Conservation (phyloP, 225 moss, liverwort and hornwort genomes). For the Straminergon stramineum region DNA sequence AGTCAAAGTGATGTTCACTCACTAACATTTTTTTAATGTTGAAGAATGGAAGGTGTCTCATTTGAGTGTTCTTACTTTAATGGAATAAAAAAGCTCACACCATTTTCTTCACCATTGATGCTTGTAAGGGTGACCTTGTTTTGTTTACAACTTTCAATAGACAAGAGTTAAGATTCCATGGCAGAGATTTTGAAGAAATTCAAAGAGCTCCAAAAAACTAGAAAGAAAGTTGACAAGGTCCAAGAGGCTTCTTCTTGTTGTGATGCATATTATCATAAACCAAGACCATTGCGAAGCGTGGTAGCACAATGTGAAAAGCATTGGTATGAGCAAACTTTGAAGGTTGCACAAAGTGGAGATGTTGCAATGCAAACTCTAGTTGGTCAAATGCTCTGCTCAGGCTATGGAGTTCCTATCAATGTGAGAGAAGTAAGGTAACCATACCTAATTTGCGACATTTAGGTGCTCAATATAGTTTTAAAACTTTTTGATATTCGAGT, state of each 20-base stretch:
- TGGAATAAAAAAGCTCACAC: neutral
- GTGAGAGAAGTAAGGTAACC: neutral
- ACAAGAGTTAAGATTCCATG: neutral
- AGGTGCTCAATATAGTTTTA: fast-evolving
- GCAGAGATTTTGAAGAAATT: neutral
- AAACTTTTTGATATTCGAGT: neutral
- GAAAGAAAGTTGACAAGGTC: neutral
- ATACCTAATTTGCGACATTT: neutral
- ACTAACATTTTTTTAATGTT: neutral
- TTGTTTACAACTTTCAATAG: neutral
- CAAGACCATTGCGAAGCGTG: neutral
- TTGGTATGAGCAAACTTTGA: neutral
- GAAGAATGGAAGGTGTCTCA: neutral
- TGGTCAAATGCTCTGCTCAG: neutral
- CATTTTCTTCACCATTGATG: neutral
- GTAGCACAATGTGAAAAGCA: neutral
- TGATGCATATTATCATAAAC: neutral
- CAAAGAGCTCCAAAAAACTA: too few relatives aligned
- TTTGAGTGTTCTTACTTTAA: neutral
- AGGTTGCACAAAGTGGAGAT: neutral
- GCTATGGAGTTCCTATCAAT: neutral
- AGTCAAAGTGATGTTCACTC: neutral
- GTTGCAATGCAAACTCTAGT: neutral
- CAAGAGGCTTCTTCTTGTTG: neutral
- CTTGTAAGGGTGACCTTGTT: neutral